A percentile compares a stretch with the other conserved stretches of the same genome.
These are phyloP conservation scores for Penicillium occitanis DNA, from an alignment of 2,329 filamentous ascomycete genomes.

Conservation along the genomic window DNA sequence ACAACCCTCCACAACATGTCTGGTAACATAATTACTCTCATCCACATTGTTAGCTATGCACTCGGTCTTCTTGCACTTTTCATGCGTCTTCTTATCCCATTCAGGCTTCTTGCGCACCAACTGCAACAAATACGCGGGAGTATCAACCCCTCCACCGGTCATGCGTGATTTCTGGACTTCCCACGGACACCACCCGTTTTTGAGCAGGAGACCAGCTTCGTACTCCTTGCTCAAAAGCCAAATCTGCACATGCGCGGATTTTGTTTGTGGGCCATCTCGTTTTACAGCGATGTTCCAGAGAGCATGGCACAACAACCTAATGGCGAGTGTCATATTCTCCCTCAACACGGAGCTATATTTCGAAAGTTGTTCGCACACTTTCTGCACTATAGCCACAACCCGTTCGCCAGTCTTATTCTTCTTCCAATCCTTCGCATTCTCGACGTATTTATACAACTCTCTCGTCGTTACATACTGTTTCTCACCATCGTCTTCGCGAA, in stretches of 20 bases:
- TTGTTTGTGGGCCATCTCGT: neutral
- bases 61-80: slow-evolving; percentile 13
- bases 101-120: slow-evolving; percentile 18
- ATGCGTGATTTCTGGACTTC: slow-evolving; percentile 4
- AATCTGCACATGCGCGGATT: neutral
- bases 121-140: slow-evolving; percentile 7
- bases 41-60: slow-evolving; percentile 23
- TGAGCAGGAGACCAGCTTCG: neutral
- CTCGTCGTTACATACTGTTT: slow-evolving; percentile 17
- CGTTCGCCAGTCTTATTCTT: slow-evolving; percentile 18
- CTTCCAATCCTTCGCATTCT: slow-evolving; percentile 21
- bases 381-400: slow-evolving; percentile 18
- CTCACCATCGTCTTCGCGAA: neutral
- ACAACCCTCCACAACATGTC: slow-evolving; percentile 18
- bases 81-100: slow-evolving; percentile 14
- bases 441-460: slow-evolving; percentile 20
- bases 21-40: slow-evolving; percentile 21
- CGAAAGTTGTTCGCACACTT: neutral
- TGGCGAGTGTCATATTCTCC: slow-evolving; percentile 5
- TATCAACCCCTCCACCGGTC: slow-evolving; percentile 1
- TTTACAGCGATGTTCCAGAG: slow-evolving; percentile 5
- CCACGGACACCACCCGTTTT: slow-evolving; percentile 12
- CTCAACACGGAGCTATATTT: neutral
- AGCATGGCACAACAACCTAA: slow-evolving; percentile 2
- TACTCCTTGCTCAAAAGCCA: neutral